Evolutionary conservation across 148 eudicot genomes (phyloP), one percentile per base, ranked within the genome.

Genomic region (Rhododendron vialii): DNA sequence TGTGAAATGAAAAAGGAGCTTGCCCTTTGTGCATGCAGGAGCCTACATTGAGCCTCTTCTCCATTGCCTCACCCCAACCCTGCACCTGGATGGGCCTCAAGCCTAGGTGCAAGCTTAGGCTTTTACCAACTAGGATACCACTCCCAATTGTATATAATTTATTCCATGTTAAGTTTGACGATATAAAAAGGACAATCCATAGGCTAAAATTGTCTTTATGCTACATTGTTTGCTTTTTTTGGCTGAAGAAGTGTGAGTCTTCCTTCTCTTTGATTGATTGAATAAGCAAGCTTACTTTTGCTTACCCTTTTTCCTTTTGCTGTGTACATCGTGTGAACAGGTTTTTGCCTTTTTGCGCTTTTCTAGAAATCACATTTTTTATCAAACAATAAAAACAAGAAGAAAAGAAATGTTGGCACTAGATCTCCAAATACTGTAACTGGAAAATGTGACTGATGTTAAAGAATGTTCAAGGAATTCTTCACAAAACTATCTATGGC

Each of bases 401-500:
- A 67, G n/a, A n/a, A 65, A n/a, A 65, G 9, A 65, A n/a, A 26
- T 22, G 33, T 24, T 9, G 8, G 71, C 71, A 2, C n/a, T 26
- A 65, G 30, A 65, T 65, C 12, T 24, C 30, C 30, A n/a, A 65
- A 26, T 28, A 8, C 71, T 63, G 71, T 6, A n/a, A 63, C 12
- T 63, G 11, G 30, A 63, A 63, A 63, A 7, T 43, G 47, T 7
- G 8, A 82, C 7, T 53, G 26, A 84, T 12, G 53, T 17, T n/a
- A 36, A 71, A 71, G 36, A 28, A 28, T 45, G 78, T 65, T 33
- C 78, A 89, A 24, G 33, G 51, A 82, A 51, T 80, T n/a, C 3
- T 84, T 84, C 61, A 83, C 50, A 74, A 28, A 63, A 51, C 28
- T 85, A 65, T 77, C 24, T 26, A 30, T 84, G 84, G 90, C 89